phyloP scores from a whole-genome alignment of 768 basidiomycete species.

The Lentinula sp. region DNA sequence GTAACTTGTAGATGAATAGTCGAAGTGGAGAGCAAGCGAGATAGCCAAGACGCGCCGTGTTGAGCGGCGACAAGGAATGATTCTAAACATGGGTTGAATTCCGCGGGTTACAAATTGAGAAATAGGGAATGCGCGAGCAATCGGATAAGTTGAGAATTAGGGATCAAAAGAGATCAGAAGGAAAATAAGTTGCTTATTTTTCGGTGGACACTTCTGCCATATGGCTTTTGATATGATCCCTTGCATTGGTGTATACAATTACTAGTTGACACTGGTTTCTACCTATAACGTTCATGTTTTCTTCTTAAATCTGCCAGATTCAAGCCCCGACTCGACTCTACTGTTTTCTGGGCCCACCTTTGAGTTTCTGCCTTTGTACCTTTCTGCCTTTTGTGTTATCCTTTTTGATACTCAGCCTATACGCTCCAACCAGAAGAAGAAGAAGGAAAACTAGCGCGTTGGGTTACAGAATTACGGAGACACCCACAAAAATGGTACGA shows the following conservation, averaged over 20 bases:
- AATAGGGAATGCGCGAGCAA: background rate
- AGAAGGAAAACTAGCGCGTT: background rate
- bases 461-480: background rate
- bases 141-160: background rate
- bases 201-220: background rate
- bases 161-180: background rate
- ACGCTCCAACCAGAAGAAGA: background rate
- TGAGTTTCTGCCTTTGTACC: background rate
- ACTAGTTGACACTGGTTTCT: background rate
- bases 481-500: constrained; percentile 11
- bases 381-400: background rate
- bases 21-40: too few relatives aligned
- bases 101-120: background rate
- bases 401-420: too few relatives aligned
- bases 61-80: too few relatives aligned
- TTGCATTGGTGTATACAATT: background rate
- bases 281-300: background rate
- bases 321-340: background rate
- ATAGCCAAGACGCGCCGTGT: too few relatives aligned
- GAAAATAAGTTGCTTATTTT: background rate
- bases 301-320: background rate
- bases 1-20: too few relatives aligned
- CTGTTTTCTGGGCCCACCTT: background rate
- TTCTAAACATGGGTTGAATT: background rate
- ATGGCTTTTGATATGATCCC: background rate